phyloP scores from a whole-genome alignment of 129 eudicot species.

The Daucus carota region DH1_v3.0 NC_030382.2:38412001-38412500 shows the following conservation, averaged over 20 bases:
- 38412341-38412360: slow-evolving; percentile 41
- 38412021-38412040: too few species aligned
- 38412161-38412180: neutral
- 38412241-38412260: slow-evolving; percentile 56
- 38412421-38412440: slow-evolving; percentile 26
- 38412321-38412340: slow-evolving; percentile 23
- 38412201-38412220: slow-evolving; percentile 37
- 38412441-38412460: too few species aligned
- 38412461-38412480: too few species aligned
- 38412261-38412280: slow-evolving; percentile 33
- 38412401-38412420: slow-evolving; percentile 57
- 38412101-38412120: neutral
- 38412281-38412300: slow-evolving; percentile 30
- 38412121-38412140: neutral
- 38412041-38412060: too few species aligned
- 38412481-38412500: too few species aligned
- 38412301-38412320: slow-evolving; percentile 19
- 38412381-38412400: slow-evolving; percentile 47
- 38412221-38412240: slow-evolving; percentile 56
- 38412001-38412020: too few species aligned
- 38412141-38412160: neutral
- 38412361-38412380: slow-evolving; percentile 56
- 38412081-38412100: neutral
- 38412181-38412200: neutral
- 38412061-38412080: neutral